Evolutionary conservation across 192 early-diverging fungal species (phyloP).

Genomic region (Chytriomyces hyalinus): DNA sequence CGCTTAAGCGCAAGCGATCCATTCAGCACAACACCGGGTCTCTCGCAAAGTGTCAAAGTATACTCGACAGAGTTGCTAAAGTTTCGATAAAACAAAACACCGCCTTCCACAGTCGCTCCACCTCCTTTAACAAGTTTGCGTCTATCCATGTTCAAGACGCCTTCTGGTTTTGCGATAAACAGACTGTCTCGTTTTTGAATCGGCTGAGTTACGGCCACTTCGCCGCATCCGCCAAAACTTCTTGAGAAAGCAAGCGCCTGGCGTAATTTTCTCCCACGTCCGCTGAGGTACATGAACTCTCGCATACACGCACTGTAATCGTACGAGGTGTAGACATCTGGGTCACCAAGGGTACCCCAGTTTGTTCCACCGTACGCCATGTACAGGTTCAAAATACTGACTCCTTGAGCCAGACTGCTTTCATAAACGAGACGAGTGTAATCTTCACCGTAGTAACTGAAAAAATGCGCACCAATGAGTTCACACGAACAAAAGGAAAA

Average conservation of each 20-base stretch:
- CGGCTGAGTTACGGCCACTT: constrained; percentile 52
- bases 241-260: constrained; percentile 63
- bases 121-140: constrained; percentile 13
- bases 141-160: constrained; percentile 16
- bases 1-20: constrained; percentile 61
- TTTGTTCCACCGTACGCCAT: constrained; percentile 83
- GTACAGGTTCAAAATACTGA: constrained; percentile 68
- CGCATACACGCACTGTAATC: constrained; percentile 80
- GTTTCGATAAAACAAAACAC: constrained; percentile 66
- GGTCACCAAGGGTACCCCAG: constrained; percentile 74
- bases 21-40: constrained; percentile 39
- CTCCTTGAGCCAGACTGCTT: constrained; percentile 68
- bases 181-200: constrained; percentile 39
- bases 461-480: background rate
- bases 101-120: background rate
- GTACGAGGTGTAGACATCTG: constrained; percentile 77
- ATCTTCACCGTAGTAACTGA: constrained; percentile 67
- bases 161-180: background rate
- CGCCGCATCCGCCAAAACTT: constrained; percentile 62
- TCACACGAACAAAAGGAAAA: background rate
- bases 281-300: constrained; percentile 71
- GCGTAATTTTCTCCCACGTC: constrained; percentile 63
- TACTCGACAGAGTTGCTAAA: constrained; percentile 57
- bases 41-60: constrained; percentile 40
- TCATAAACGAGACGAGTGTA: constrained; percentile 69